These are phyloP conservation scores for Xylogone sp. DNA, from an alignment of 2,329 filamentous ascomycete species.

Conservation along the genomic window DNA sequence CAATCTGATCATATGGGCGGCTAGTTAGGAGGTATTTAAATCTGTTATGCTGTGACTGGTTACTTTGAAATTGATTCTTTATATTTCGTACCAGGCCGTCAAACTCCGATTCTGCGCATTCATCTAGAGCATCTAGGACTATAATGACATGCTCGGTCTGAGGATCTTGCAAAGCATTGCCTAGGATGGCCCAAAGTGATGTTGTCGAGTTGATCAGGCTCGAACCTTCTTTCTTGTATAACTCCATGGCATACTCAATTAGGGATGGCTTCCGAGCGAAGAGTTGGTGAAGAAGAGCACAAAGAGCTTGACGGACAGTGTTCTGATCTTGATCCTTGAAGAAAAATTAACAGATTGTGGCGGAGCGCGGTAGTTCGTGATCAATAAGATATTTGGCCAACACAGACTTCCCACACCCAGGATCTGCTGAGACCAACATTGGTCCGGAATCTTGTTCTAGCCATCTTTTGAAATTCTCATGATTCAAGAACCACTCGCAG, in stretches of 20 bases:
- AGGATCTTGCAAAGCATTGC: conserved; percentile 20
- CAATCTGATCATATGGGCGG: conserved; percentile 7
- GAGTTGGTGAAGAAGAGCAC: conserved; percentile 37
- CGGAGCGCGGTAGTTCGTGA: conserved; percentile 13
- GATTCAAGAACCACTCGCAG: conserved; percentile 31
- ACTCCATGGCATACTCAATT: conserved; percentile 29
- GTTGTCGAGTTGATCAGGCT: conserved; percentile 17
- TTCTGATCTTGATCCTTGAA: conserved; percentile 38
- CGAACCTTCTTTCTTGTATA: conserved; percentile 22
- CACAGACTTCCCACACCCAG: conserved; percentile 37
- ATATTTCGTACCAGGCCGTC: background rate
- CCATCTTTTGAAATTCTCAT: conserved; percentile 29
- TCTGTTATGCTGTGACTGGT: background rate
- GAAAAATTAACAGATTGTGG: conserved; percentile 38
- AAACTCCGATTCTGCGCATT: conserved; percentile 23
- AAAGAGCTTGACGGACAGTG: conserved; percentile 31
- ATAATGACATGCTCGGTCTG: conserved; percentile 27
- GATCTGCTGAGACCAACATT: conserved; percentile 34
- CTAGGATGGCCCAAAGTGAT: conserved; percentile 32
- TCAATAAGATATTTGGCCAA: conserved; percentile 32
- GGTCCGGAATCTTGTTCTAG: conserved; percentile 20
- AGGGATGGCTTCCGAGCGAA: conserved; percentile 28
- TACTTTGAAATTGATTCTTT: background rate
- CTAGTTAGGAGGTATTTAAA: conserved; percentile 26
- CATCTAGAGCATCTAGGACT: conserved; percentile 38